These are phyloP conservation scores for Fusarium sp. DNA, from an alignment of 2,329 filamentous ascomycete species.

Conservation along the genomic window DNA sequence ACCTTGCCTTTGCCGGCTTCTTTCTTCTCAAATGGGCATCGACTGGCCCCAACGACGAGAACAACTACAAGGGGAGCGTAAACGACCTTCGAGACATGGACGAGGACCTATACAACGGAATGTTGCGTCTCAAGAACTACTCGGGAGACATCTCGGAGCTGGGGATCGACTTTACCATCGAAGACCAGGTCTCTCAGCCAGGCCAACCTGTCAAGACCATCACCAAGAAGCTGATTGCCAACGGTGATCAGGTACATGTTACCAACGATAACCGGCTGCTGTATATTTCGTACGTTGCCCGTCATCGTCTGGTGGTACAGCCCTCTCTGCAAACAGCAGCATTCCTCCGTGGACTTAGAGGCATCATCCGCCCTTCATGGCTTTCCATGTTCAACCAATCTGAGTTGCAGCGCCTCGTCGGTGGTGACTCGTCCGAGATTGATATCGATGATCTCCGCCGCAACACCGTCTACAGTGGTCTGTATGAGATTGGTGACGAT, in stretches of 20 bases:
- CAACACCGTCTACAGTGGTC: constrained; percentile 88
- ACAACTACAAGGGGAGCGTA: constrained; percentile 88
- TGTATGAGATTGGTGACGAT: constrained; percentile 92
- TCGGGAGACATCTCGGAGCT: constrained; percentile 77
- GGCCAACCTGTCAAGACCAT: constrained; percentile 67
- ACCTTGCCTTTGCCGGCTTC: constrained; percentile 93
- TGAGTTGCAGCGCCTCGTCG: constrained; percentile 92
- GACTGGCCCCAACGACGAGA: constrained; percentile 71
- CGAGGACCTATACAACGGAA: constrained; percentile 87
- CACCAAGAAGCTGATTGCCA: constrained; percentile 79
- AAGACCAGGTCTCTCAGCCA: constrained; percentile 70
- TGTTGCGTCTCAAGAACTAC: constrained; percentile 87
- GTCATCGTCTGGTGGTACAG: constrained; percentile 86
- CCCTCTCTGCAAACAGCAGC: constrained; percentile 84
- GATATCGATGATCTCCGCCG: constrained; percentile 86
- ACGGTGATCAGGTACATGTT: constrained; percentile 81
- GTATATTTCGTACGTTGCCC: constrained; percentile 94
- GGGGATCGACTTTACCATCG: constrained; percentile 88
- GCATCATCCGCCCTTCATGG: constrained; percentile 93
- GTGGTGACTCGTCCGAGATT: constrained; percentile 87
- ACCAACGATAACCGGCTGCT: constrained; percentile 92
- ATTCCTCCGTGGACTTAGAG: constrained; percentile 86
- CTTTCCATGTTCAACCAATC: constrained; percentile 98
- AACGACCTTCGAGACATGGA: constrained; percentile 96
- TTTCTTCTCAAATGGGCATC: constrained; percentile 96